phyloP scores from a whole-genome alignment of 495 filamentous ascomycete genomes.

The Aspergillus bridgeri region DNA sequence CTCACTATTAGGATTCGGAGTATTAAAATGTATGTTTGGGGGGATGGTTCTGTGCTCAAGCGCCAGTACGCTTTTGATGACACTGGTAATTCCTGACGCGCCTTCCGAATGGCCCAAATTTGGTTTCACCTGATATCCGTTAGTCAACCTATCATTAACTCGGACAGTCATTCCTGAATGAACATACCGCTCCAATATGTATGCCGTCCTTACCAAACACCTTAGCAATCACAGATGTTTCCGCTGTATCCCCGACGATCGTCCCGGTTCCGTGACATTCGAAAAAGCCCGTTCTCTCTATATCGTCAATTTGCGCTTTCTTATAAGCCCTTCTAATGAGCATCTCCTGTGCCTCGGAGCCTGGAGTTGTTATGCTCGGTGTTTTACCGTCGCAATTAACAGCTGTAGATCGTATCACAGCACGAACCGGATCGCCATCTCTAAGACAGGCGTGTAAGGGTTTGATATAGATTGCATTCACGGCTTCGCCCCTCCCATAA shows the following conservation, averaged over 20 bases:
- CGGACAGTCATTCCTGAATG: background rate
- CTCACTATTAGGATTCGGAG: conserved; percentile 16
- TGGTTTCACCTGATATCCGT: conserved; percentile 33
- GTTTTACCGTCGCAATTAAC: conserved; percentile 32
- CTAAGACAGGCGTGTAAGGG: conserved; percentile 22
- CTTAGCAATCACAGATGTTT: conserved; percentile 21
- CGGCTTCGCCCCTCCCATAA: conserved; percentile 57
- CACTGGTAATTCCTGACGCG: conserved; percentile 49
- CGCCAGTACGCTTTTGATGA: conserved; percentile 51
- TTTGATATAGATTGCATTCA: conserved; percentile 36
- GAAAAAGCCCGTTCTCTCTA: conserved; percentile 32
- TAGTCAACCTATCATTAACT: background rate
- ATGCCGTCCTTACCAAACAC: conserved; percentile 17
- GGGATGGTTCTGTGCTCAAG: conserved; percentile 46
- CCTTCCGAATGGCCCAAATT: conserved; percentile 49
- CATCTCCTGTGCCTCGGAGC: conserved; percentile 13
- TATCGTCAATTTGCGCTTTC: conserved; percentile 10
- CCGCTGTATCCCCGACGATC: conserved; percentile 28
- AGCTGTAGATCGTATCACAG: conserved; percentile 32
- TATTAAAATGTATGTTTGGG: conserved; percentile 37
- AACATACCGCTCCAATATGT: conserved; percentile 20
- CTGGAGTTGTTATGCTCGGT: conserved; percentile 3
- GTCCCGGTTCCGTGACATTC: conserved; percentile 56
- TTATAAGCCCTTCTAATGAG: conserved; percentile 24
- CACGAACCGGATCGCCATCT: conserved; percentile 34